Conservation (phyloP, 352 stramenopile genomes). For the Poterioochromonas sp. region DNA sequence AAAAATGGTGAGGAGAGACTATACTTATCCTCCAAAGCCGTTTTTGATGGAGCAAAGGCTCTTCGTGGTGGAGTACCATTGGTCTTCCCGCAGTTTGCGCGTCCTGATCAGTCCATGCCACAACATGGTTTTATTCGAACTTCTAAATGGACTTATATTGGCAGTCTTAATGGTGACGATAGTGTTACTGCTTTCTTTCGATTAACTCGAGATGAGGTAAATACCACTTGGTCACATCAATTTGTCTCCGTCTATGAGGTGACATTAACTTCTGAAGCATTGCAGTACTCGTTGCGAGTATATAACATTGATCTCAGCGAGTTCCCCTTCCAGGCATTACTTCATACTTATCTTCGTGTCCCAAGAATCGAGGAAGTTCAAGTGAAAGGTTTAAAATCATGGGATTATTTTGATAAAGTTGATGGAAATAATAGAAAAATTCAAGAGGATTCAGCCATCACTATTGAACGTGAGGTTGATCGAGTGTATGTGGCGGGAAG, state of each 20-base stretch:
- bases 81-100: slow-evolving; percentile 91
- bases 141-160: slow-evolving; percentile 52
- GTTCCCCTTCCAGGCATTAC: slow-evolving; percentile 80
- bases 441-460: slow-evolving; percentile 39
- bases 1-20: slow-evolving; percentile 67
- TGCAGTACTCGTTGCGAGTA: slow-evolving; percentile 75
- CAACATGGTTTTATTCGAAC: slow-evolving; percentile 83
- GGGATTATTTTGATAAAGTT: slow-evolving; percentile 77
- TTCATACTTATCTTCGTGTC: slow-evolving; percentile 85
- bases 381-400: slow-evolving; percentile 71
- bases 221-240: slow-evolving; percentile 59
- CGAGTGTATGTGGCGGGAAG: not conserved
- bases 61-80: slow-evolving; percentile 89
- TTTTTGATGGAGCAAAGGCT: slow-evolving; percentile 77
- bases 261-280: slow-evolving; percentile 60
- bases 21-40: slow-evolving; percentile 75
- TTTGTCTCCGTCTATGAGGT: slow-evolving; percentile 72
- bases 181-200: slow-evolving; percentile 47
- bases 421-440: slow-evolving; percentile 54
- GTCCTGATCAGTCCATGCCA: slow-evolving; percentile 61
- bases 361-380: slow-evolving; percentile 59
- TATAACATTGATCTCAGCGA: slow-evolving; percentile 68
- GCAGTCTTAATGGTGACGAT: slow-evolving; percentile 48
- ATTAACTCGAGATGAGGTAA: slow-evolving; percentile 51
- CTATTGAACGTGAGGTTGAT: not conserved